Conservation (phyloP, 192 early-diverging fungal genomes). For the Globomyces pollinis-pini region DNA sequence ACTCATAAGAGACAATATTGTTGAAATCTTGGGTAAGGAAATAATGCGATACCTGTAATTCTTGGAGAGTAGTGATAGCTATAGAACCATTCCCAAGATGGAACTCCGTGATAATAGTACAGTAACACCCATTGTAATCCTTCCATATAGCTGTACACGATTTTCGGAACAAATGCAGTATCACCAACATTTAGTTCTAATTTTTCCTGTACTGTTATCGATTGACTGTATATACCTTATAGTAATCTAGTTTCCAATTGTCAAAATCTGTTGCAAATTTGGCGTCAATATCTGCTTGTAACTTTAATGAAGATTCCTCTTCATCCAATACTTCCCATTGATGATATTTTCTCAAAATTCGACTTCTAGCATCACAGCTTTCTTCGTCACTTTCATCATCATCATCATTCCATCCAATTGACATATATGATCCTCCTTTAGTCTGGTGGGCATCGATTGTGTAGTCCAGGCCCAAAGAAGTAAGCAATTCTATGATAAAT, state of each 20-base stretch:
- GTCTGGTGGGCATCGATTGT: constrained; percentile 32
- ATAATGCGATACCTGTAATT: constrained; percentile 28
- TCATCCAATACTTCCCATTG: constrained; percentile 60
- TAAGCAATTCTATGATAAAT: constrained; percentile 55
- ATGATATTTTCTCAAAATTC: constrained; percentile 41
- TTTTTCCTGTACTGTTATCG: no score
- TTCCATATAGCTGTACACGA: constrained; percentile 68
- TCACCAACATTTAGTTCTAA: constrained; percentile 29
- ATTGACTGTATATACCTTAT: constrained; percentile 22
- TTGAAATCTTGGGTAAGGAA: constrained; percentile 69
- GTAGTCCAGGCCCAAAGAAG: constrained; percentile 27
- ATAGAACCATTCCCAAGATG: constrained; percentile 97
- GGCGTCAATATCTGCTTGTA: constrained; percentile 23
- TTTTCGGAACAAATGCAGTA: constrained; percentile 28
- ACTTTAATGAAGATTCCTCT: constrained; percentile 12
- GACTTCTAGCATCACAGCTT: constrained; percentile 39
- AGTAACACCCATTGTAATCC: constrained; percentile 93
- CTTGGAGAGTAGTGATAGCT: constrained; percentile 93
- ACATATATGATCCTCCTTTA: constrained; percentile 25
- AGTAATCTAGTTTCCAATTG: constrained; percentile 47
- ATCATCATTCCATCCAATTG: constrained; percentile 49
- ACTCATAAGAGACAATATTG: constrained; percentile 62
- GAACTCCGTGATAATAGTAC: constrained; percentile 92
- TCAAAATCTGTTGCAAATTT: constrained; percentile 32
- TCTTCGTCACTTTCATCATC: constrained; percentile 54